Conservation (phyloP, 441 rosid species). For the Corymbia calophylla region DNA sequence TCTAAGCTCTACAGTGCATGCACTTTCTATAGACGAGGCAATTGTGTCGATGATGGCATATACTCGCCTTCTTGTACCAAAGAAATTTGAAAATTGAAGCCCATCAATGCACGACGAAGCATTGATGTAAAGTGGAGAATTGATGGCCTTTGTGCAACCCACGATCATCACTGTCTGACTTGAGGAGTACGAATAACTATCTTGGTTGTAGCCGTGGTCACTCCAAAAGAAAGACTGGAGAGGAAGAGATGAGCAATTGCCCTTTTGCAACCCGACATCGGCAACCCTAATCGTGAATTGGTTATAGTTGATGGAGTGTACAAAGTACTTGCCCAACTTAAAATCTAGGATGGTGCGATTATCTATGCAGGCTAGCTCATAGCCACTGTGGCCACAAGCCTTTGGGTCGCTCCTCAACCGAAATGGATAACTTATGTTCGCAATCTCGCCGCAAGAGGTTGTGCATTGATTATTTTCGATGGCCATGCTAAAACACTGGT, state of each 20-base stretch:
- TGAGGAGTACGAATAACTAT: too few relatives aligned
- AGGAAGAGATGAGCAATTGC: constrained; percentile 3
- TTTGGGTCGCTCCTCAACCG: background rate
- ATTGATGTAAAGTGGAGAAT: background rate
- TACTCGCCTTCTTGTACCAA: background rate
- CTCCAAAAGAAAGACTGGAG: background rate
- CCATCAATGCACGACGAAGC: background rate
- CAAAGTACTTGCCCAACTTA: background rate
- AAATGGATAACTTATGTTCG: constrained; percentile 5
- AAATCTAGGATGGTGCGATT: background rate
- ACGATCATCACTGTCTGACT: background rate
- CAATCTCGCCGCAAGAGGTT: background rate
- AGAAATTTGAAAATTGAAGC: background rate
- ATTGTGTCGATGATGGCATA: too few relatives aligned
- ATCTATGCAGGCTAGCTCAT: background rate
- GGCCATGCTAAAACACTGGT: background rate
- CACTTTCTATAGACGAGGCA: background rate
- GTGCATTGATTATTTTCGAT: background rate
- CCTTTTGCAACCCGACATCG: background rate
- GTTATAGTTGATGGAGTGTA: background rate
- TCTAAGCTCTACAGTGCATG: background rate
- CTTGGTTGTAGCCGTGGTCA: too few relatives aligned
- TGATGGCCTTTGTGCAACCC: background rate
- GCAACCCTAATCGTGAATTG: background rate
- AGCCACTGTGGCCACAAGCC: background rate